Evolutionary conservation across 176 grass and related monocot species (phyloP).

Genomic region (barley (Hordeum vulgare)): MorexV3_pseudomolecules_assembly NC_058523.1:36657723-36658222

Average conservation of each 20-base stretch:
- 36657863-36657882: background rate
- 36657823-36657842: background rate
- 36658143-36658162: background rate
- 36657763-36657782: background rate
- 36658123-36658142: background rate
- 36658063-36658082: background rate
- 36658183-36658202: background rate
- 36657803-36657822: background rate
- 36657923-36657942: background rate
- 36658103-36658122: slow-evolving; percentile 20
- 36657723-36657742: background rate
- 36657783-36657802: background rate
- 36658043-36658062: background rate
- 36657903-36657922: background rate
- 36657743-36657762: background rate
- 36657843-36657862: background rate
- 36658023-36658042: background rate
- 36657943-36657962: background rate
- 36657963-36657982: background rate
- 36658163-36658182: slow-evolving; percentile 6
- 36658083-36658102: background rate
- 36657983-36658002: background rate
- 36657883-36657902: background rate
- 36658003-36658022: background rate
- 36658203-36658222: background rate